Evolutionary conservation across 306 rosid genomes (phyloP).

Genomic region (Rubus parviflorus): DNA sequence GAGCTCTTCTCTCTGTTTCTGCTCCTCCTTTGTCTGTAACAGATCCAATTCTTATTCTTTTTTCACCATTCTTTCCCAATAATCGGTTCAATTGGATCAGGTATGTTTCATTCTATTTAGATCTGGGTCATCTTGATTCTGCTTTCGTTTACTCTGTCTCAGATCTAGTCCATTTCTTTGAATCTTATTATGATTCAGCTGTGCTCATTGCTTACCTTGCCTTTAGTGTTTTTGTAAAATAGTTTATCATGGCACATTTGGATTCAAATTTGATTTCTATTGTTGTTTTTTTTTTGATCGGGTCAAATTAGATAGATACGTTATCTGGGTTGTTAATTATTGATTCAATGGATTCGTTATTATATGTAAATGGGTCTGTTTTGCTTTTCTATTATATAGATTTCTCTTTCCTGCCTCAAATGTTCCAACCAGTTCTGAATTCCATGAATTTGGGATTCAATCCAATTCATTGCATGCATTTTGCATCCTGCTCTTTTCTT

Average conservation of each 20-base stretch:
- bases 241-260: background rate
- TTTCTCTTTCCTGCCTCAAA: no score
- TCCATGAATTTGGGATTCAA: constrained; percentile 6
- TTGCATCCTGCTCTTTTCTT: background rate
- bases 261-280: background rate
- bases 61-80: background rate
- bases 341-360: background rate
- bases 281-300: background rate
- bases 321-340: background rate
- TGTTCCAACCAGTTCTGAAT: background rate
- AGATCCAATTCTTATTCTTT: constrained; percentile 15
- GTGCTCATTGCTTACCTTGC: background rate
- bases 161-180: constrained; percentile 29
- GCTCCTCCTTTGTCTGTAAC: background rate
- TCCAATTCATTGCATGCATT: background rate
- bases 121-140: constrained; percentile 35
- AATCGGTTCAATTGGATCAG: constrained; percentile 14
- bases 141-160: background rate
- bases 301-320: background rate
- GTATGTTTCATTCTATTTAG: constrained; percentile 11
- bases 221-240: background rate
- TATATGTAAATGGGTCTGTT: no score
- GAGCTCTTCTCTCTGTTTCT: constrained; percentile 10
- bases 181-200: background rate
- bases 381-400: no score